A percentile compares a stretch with the other conserved stretches of the same genome.
Conservation (phyloP, 176 grass and related monocot genomes). For the Areca catechu region DNA sequence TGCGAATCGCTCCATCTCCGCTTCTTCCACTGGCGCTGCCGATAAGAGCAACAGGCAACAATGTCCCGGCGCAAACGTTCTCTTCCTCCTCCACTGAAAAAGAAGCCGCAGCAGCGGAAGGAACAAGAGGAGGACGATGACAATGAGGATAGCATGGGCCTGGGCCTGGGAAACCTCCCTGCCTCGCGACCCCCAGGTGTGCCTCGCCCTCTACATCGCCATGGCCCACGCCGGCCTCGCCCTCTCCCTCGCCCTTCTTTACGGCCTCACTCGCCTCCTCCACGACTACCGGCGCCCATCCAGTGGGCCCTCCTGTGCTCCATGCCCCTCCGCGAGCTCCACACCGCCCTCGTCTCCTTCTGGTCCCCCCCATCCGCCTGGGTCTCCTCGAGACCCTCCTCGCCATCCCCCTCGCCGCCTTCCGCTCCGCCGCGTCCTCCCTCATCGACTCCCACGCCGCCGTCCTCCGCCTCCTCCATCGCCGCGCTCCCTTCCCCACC, state of each 20-base stretch:
- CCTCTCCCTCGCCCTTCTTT: constrained; percentile 59
- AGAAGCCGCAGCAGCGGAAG: no score
- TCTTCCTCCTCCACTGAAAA: no score
- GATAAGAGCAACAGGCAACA: no score
- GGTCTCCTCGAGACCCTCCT: constrained; percentile 54
- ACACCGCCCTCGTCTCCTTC: constrained; percentile 69
- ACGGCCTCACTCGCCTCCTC: constrained; percentile 71
- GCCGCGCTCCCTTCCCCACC: constrained; percentile 16
- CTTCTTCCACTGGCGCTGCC: no score
- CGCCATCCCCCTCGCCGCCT: constrained; percentile 54
- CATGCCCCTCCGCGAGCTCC: constrained; percentile 83
- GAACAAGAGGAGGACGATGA: no score
- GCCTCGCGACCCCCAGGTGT: not conserved
- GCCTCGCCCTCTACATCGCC: constrained; percentile 88
- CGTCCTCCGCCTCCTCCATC: constrained; percentile 33
- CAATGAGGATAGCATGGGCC: no score
- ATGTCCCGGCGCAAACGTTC: no score
- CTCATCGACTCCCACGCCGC: constrained; percentile 68
- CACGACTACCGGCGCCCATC: constrained; percentile 92
- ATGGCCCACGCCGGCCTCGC: constrained; percentile 96
- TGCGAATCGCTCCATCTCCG: no score
- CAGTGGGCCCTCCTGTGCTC: constrained; percentile 96
- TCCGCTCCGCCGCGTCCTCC: constrained; percentile 45
- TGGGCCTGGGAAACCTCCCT: constrained; percentile 6
- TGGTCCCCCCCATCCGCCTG: constrained; percentile 64